Conservation (phyloP, 148 eudicot genomes). For the Gaultheria prostrata region DNA sequence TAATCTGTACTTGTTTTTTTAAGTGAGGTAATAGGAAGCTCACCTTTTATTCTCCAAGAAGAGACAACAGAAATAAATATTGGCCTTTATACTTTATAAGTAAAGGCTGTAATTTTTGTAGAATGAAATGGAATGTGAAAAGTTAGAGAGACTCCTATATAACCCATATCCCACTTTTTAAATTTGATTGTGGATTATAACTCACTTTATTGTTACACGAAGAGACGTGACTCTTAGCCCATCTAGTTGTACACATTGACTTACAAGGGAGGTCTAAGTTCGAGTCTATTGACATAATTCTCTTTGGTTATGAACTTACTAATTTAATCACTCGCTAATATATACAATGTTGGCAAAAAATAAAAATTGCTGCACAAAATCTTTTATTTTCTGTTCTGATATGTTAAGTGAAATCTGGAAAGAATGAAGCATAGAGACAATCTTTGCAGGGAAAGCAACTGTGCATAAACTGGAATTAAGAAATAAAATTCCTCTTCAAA, state of each 20-base stretch:
- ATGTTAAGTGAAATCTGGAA: neutral
- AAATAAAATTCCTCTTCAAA: neutral
- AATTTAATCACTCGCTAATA: too few relatives aligned
- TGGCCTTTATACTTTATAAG: too few relatives aligned
- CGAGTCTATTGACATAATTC: too few relatives aligned
- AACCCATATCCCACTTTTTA: neutral
- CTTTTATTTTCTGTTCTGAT: neutral
- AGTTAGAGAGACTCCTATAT: neutral
- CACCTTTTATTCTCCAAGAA: neutral
- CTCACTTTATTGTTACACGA: neutral
- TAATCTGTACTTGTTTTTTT: neutral
- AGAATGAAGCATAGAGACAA: neutral
- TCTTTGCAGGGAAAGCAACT: too few relatives aligned
- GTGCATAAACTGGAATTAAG: neutral
- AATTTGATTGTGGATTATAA: neutral
- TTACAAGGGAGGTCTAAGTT: too few relatives aligned
- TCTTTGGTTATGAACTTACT: too few relatives aligned
- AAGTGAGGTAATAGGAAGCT: neutral
- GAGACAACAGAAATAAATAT: too few relatives aligned
- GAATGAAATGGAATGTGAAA: too few relatives aligned
- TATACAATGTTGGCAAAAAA: too few relatives aligned
- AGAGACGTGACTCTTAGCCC: too few relatives aligned
- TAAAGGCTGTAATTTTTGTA: too few relatives aligned
- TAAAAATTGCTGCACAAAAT: neutral
- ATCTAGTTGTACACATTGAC: too few relatives aligned